Conservation (phyloP, 2,329 filamentous ascomycete species). For the Alternaria sp. region DNA sequence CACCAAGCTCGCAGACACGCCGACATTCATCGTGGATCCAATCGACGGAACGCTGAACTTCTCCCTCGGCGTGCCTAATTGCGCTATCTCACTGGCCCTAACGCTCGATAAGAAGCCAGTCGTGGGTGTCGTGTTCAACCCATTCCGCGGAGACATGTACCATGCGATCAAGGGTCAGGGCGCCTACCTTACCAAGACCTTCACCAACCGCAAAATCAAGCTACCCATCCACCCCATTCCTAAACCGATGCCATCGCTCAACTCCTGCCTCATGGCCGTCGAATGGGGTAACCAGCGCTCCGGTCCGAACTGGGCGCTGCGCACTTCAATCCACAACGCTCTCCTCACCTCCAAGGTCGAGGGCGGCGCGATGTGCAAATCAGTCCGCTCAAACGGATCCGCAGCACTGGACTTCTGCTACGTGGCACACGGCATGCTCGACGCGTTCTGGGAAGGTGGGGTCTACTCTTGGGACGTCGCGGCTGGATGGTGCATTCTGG, state of each 20-base stretch:
- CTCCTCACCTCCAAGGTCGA: slow-evolving; percentile 36
- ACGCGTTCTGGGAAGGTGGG: slow-evolving; percentile 48
- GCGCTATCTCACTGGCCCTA: slow-evolving; percentile 42
- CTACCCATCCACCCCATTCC: slow-evolving; percentile 40
- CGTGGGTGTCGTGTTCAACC: slow-evolving; percentile 46
- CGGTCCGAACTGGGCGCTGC: slow-evolving; percentile 47
- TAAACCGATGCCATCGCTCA: slow-evolving; percentile 33
- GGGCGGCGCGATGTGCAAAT: slow-evolving; percentile 45
- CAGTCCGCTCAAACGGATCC: slow-evolving; percentile 43
- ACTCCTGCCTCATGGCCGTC: slow-evolving; percentile 41
- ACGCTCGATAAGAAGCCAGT: slow-evolving; percentile 42
- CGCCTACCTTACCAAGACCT: slow-evolving; percentile 32
- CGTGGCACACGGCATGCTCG: slow-evolving; percentile 44
- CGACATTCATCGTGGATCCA: slow-evolving; percentile 48
- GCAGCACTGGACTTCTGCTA: slow-evolving; percentile 50
- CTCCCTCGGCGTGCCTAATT: slow-evolving; percentile 47
- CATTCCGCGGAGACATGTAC: slow-evolving; percentile 44
- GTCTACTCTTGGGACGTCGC: slow-evolving; percentile 47
- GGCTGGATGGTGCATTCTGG: slow-evolving; percentile 48
- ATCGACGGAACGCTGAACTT: slow-evolving; percentile 51
- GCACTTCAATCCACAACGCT: slow-evolving; percentile 34
- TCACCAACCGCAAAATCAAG: slow-evolving; percentile 26
- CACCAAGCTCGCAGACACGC: slow-evolving; percentile 35
- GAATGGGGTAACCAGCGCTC: slow-evolving; percentile 49
- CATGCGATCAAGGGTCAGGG: slow-evolving; percentile 43